Evolutionary conservation across 805 yeast species (phyloP).

Genomic region (Clavispora carvajalis): DNA sequence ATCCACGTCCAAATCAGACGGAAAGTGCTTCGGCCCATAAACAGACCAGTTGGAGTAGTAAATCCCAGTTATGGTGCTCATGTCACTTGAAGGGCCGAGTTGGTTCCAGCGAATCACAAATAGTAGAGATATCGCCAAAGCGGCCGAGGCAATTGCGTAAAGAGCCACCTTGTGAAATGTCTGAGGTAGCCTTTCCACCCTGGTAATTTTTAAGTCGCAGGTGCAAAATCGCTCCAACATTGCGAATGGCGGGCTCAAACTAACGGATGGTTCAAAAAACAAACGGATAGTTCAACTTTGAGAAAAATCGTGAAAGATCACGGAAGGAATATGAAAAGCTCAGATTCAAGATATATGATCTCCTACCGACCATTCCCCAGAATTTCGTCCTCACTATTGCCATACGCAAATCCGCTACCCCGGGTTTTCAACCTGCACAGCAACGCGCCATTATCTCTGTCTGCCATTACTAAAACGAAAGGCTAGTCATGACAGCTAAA

Average conservation of each 20-base stretch:
- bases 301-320: too few species aligned
- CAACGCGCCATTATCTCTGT: not conserved
- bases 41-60: constrained; percentile 52
- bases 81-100: not conserved
- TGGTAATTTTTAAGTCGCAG: not conserved
- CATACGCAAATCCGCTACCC: not conserved
- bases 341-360: too few species aligned
- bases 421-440: not conserved
- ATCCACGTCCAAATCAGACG: constrained; percentile 54
- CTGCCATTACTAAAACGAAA: not conserved
- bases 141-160: not conserved
- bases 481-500: constrained; percentile 2
- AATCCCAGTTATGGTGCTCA: constrained; percentile 9
- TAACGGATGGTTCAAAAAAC: too few species aligned
- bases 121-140: not conserved
- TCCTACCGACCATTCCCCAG: too few species aligned
- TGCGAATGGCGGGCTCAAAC: too few species aligned
- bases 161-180: not conserved
- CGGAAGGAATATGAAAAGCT: too few species aligned
- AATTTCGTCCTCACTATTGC: too few species aligned
- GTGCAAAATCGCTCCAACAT: not conserved
- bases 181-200: not conserved
- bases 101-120: not conserved
- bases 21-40: constrained; percentile 43
- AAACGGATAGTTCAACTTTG: too few species aligned